Percentiles rank a stretch among this genome's conserved stretches.
phyloP scores from a whole-genome alignment of 192 early-diverging fungal species.

The Coemansia sp. region DNA sequence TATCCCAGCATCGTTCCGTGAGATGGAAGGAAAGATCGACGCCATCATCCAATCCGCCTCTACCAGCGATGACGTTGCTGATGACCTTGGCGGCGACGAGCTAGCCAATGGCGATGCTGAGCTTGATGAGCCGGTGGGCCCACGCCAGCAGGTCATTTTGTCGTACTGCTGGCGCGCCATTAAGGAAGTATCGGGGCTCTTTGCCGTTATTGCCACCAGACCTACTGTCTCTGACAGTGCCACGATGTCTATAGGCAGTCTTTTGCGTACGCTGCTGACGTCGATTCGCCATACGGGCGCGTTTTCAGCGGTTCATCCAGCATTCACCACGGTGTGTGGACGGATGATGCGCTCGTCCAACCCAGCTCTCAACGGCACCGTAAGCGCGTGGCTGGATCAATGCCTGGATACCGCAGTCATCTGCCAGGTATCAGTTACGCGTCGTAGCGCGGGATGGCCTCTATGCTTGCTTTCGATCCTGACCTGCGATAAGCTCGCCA shows the following conservation, averaged over 20 bases:
- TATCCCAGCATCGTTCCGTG: slow-evolving; percentile 73
- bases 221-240: slow-evolving; percentile 14
- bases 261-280: slow-evolving; percentile 59
- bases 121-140: slow-evolving; percentile 47
- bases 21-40: slow-evolving; percentile 60
- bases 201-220: slow-evolving; percentile 24
- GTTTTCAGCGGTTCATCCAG: slow-evolving; percentile 82
- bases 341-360: slow-evolving; percentile 62
- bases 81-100: slow-evolving; percentile 42
- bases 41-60: slow-evolving; percentile 37
- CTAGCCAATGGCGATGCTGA: slow-evolving; percentile 18
- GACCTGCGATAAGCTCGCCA: slow-evolving; percentile 62
- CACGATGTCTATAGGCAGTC: slow-evolving; percentile 31
- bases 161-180: slow-evolving; percentile 92
- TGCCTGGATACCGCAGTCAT: slow-evolving; percentile 70
- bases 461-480: slow-evolving; percentile 83
- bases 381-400: slow-evolving; percentile 74
- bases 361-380: slow-evolving; percentile 55
- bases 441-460: slow-evolving; percentile 88
- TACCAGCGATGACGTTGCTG: background rate
- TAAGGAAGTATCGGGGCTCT: slow-evolving; percentile 74
- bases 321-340: slow-evolving; percentile 70
- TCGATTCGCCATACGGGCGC: slow-evolving; percentile 89
- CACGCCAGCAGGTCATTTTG: slow-evolving; percentile 80
- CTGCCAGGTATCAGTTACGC: slow-evolving; percentile 81